A percentile compares a stretch with the other conserved stretches of the same genome.
phyloP scores from a whole-genome alignment of 805 yeast genomes.

The Yarrowia hollandica region DNA sequence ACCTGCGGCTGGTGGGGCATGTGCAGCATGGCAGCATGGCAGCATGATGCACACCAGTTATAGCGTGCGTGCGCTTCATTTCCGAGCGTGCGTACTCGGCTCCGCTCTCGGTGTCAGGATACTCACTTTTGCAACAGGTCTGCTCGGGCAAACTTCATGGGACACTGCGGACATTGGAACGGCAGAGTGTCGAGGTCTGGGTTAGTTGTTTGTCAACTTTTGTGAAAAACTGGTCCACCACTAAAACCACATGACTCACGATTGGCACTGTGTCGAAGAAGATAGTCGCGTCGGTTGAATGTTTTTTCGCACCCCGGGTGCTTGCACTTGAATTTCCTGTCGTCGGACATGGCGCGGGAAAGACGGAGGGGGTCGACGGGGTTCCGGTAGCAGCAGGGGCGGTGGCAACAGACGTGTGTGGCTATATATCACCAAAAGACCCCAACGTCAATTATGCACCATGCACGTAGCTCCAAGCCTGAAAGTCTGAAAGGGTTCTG shows the following conservation, averaged over 20 bases:
- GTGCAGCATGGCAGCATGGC: too few species aligned
- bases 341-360: conserved; percentile 21
- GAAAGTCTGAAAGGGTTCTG: conserved; percentile 16
- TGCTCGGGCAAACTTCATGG: conserved; percentile 29
- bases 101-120: too few species aligned
- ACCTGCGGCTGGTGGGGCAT: too few species aligned
- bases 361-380: too few species aligned
- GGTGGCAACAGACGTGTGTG: conserved; percentile 3
- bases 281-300: conserved; percentile 41
- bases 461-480: conserved; percentile 26
- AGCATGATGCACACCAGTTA: too few species aligned
- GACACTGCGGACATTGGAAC: conserved; percentile 33
- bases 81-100: too few species aligned
- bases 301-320: conserved; percentile 40
- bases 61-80: too few species aligned
- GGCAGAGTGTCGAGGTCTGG: conserved; percentile 34
- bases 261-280: conserved; percentile 40
- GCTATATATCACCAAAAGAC: conserved; percentile 21
- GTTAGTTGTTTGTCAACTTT: too few species aligned
- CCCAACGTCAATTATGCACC: conserved; percentile 21
- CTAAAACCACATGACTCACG: conserved; percentile 10
- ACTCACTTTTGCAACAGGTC: conserved; percentile 27
- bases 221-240: too few species aligned
- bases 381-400: too few species aligned
- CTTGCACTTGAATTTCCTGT: conserved; percentile 40